Evolutionary conservation across 2,329 filamentous ascomycete genomes (phyloP).

Genomic region (Ophiosphaerella korrae): DNA sequence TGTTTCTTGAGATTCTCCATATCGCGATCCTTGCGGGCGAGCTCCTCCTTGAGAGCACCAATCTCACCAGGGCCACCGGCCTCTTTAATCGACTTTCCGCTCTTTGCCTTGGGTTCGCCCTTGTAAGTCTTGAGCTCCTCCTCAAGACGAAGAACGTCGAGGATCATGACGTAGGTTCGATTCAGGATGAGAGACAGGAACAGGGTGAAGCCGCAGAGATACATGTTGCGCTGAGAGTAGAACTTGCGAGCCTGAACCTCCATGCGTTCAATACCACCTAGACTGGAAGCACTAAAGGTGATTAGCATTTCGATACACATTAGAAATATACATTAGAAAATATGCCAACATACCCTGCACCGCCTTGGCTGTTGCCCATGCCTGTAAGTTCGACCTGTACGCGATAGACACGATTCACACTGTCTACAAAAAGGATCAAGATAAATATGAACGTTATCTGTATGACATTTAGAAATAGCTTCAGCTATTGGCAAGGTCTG

Average conservation of each 20-base stretch:
- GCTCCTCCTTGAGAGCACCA: constrained; percentile 66
- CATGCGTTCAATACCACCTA: constrained; percentile 87
- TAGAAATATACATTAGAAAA: not conserved
- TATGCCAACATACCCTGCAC: constrained; percentile 53
- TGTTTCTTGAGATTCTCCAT: constrained; percentile 92
- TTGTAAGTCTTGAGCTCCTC: constrained; percentile 87
- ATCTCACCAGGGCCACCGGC: constrained; percentile 79
- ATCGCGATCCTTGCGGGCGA: constrained; percentile 78
- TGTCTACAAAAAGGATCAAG: constrained; percentile 95
- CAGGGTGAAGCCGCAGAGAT: constrained; percentile 98
- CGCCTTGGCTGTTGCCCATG: constrained; percentile 66
- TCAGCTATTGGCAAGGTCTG: not conserved
- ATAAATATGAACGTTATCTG: constrained; percentile 99
- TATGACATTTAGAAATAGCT: constrained; percentile 11
- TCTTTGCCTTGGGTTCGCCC: constrained; percentile 64
- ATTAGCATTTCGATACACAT: constrained; percentile 15
- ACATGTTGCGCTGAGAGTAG: constrained; percentile 99
- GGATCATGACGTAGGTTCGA: constrained; percentile 97
- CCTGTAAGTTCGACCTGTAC: constrained; percentile 86
- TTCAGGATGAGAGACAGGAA: constrained; percentile 99
- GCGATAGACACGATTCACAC: constrained; percentile 93
- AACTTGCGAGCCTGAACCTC: constrained; percentile 99
- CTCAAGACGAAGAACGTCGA: constrained; percentile 89
- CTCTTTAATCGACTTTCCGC: constrained; percentile 71
- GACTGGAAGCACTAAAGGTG: constrained; percentile 64